phyloP scores from a whole-genome alignment of 805 yeast species.

The Starmerella floris region DNA sequence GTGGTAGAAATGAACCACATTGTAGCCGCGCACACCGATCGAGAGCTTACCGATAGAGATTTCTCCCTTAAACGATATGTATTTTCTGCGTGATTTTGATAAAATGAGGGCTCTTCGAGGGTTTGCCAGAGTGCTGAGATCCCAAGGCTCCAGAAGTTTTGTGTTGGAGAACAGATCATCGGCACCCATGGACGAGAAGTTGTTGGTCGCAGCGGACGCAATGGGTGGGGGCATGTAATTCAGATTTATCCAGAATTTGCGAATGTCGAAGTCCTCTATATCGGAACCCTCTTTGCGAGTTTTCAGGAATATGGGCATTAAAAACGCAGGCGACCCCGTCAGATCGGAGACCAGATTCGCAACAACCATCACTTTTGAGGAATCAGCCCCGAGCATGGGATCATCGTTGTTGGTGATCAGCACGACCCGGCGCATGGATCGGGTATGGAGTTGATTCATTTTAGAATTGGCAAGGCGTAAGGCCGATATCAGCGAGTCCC shows the following conservation, averaged over 20 bases:
- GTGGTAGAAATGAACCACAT: slow-evolving; percentile 23
- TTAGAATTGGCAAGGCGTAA: slow-evolving; percentile 10
- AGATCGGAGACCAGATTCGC: slow-evolving; percentile 20
- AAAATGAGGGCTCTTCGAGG: slow-evolving; percentile 4
- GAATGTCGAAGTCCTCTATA: slow-evolving; percentile 7
- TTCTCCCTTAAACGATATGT: slow-evolving; percentile 8
- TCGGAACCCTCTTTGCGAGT: neutral
- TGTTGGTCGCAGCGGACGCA: neutral
- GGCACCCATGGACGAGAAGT: neutral
- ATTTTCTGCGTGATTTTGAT: slow-evolving; percentile 9
- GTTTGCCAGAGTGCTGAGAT: neutral
- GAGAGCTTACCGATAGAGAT: slow-evolving; percentile 27
- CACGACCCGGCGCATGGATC: slow-evolving; percentile 13
- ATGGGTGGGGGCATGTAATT: slow-evolving; percentile 6
- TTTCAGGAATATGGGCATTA: slow-evolving; percentile 18
- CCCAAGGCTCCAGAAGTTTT: slow-evolving; percentile 8
- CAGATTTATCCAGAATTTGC: slow-evolving; percentile 17
- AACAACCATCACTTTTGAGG: slow-evolving; percentile 23
- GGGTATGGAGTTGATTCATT: slow-evolving; percentile 11
- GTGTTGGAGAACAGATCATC: neutral
- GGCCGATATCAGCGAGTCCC: slow-evolving; percentile 4
- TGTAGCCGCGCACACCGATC: slow-evolving; percentile 60
- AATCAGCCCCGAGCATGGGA: slow-evolving; percentile 9
- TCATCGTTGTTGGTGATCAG: slow-evolving; percentile 18
- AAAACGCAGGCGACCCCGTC: slow-evolving; percentile 13